phyloP scores from a whole-genome alignment of 768 basidiomycete species.

The Gymnopilus dilepis region DNA sequence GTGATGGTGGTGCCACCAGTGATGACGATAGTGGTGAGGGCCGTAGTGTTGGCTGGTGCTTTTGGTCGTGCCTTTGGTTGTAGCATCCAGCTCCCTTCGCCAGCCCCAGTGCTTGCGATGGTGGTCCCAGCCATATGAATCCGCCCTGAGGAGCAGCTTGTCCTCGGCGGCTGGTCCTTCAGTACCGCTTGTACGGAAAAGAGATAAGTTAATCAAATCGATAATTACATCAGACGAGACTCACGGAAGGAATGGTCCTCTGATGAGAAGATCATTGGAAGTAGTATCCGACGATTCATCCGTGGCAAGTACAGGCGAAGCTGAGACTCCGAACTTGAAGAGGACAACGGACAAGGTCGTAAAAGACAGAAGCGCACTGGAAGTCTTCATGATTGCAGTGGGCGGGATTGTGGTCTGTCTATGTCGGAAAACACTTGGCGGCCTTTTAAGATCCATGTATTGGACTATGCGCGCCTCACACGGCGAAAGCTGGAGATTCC shows the following conservation, averaged over 20 bases:
- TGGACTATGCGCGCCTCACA: background rate
- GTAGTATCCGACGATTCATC: background rate
- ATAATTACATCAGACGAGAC: background rate
- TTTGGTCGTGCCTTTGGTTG: background rate
- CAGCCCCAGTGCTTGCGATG: no score
- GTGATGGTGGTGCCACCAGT: background rate
- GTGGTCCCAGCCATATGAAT: no score
- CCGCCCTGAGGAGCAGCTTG: no score
- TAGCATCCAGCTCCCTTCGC: background rate
- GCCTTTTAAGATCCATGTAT: background rate
- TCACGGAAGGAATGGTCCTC: background rate
- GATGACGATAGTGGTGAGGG: background rate
- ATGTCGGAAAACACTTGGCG: background rate
- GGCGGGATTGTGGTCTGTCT: background rate
- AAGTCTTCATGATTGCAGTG: background rate
- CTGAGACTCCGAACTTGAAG: background rate
- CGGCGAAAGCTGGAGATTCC: background rate
- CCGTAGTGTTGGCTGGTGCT: background rate
- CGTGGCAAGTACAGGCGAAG: background rate
- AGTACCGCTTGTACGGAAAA: background rate
- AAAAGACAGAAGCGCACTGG: background rate
- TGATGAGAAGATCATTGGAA: no score
- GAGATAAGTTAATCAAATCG: no score
- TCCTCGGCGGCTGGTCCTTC: background rate
- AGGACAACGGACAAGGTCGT: background rate